Evolutionary conservation across 768 basidiomycete species (phyloP).

Genomic region (Mycena alexandri): DNA sequence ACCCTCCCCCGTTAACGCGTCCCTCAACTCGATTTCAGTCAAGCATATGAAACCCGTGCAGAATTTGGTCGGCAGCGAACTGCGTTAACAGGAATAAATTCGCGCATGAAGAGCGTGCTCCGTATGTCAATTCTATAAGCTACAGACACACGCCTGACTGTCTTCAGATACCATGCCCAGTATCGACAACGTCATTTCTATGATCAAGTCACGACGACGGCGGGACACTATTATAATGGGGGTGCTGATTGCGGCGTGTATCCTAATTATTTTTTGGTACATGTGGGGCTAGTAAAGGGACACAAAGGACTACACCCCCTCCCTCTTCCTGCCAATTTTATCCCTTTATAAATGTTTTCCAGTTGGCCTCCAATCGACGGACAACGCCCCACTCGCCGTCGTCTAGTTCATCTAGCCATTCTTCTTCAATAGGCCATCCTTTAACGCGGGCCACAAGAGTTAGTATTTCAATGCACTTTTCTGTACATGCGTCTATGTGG

Average conservation of each 20-base stretch:
- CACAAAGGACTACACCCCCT: too few relatives aligned
- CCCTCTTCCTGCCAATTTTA: background rate
- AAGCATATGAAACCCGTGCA: slow-evolving; percentile 96
- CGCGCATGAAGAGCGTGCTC: slow-evolving; percentile 85
- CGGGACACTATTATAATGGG: slow-evolving; percentile 93
- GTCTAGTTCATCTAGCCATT: slow-evolving; percentile 59
- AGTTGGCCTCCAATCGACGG: slow-evolving; percentile 76
- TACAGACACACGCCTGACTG: background rate
- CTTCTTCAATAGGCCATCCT: slow-evolving; percentile 80
- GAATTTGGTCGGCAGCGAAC: slow-evolving; percentile 90
- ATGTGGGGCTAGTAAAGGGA: slow-evolving; percentile 54
- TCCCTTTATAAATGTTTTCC: slow-evolving; percentile 65
- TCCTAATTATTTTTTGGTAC: slow-evolving; percentile 67
- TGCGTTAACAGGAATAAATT: slow-evolving; percentile 82
- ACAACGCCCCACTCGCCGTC: slow-evolving; percentile 72
- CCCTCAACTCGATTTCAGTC: slow-evolving; percentile 59
- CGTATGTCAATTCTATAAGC: slow-evolving; percentile 62
- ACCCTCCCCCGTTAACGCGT: slow-evolving; percentile 13
- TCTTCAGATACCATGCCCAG: slow-evolving; percentile 92
- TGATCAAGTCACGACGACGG: slow-evolving; percentile 93
- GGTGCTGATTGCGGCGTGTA: slow-evolving; percentile 86
- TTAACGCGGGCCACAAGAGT: slow-evolving; percentile 78
- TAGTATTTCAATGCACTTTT: slow-evolving; percentile 84
- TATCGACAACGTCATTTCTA: slow-evolving; percentile 87
- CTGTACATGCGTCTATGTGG: slow-evolving; percentile 67